Base-by-base conservation (phyloP, 129 eudicot species). In the Chrysanthemum lavandulifolium region DNA sequence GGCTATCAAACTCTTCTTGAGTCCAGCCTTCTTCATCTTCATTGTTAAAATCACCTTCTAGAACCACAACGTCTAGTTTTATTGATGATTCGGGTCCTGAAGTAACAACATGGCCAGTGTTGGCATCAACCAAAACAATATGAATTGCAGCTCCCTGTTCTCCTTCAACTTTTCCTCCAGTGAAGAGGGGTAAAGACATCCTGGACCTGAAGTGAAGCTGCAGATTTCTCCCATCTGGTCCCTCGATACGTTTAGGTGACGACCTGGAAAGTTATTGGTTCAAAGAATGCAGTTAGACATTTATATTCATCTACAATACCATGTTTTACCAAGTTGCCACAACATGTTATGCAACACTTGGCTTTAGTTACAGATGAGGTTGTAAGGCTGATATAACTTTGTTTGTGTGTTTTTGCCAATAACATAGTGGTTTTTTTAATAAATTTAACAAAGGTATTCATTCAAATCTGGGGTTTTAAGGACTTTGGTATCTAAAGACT, bases 121-220 rank as follows among this genome's bases (percentile, higher is more conserved):
- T 88, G 27, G 82, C 85, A 82, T 91, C 97, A 71, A 85, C 19
- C 25, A 91, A 69, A 65, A 91, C 91, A 48, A 91, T 79, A 75
- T 91, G 97, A 57, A 91, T 88, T 8, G 97, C 73, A 67, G 95
- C 95, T 73, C 97, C 95, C 72, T 88, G 97, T 78, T 91, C 97
- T 47, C 97, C 97, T 85, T 91, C 97, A n/a, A 91, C 97, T 88
- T 91, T 91, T 12, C 91, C 97, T 14, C 97, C 97, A 2, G 97
- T 91, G 80, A 87, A 91, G 18, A 91, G 86, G n/a, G 97, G 97
- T 57, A 91, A 78, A 70, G 97, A 88, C 64, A 91, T 81, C 64
- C 95, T 80, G 49, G 95, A 83, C 72, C 69, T 85, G 59, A 91
- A 91, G 75, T 84, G 89, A 48, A 91, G 92, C 81, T 91, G 97